These are phyloP conservation scores for Allantophomopsis cytisporea DNA, from an alignment of 2,329 filamentous ascomycete genomes.

Conservation along the genomic window DNA sequence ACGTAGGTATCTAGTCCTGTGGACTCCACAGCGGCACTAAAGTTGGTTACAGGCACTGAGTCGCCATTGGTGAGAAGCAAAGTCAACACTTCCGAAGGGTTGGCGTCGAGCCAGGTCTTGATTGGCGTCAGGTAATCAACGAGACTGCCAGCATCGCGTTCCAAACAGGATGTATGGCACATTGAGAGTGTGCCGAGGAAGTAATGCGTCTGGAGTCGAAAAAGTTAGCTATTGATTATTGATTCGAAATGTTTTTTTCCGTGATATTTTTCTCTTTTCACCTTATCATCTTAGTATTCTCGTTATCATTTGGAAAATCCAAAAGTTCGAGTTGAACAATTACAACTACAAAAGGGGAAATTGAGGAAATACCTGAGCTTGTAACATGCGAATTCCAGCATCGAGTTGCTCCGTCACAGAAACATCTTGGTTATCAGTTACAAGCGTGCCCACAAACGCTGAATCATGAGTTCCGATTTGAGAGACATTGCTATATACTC, in stretches of 20 bases:
- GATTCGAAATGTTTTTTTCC: too few relatives aligned
- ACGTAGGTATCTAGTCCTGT: slow-evolving; percentile 13
- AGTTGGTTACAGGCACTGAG: slow-evolving; percentile 35
- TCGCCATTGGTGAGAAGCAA: slow-evolving; percentile 53
- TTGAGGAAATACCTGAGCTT: slow-evolving; percentile 32
- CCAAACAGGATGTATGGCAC: slow-evolving; percentile 46
- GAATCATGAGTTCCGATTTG: slow-evolving; percentile 60
- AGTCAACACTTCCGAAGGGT: slow-evolving; percentile 48
- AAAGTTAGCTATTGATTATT: too few relatives aligned
- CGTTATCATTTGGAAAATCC: too few relatives aligned
- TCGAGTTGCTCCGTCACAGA: slow-evolving; percentile 44
- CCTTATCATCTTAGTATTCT: too few relatives aligned
- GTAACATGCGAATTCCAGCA: slow-evolving; percentile 51
- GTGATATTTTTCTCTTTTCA: too few relatives aligned
- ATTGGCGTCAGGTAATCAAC: slow-evolving; percentile 38
- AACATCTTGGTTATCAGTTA: slow-evolving; percentile 39
- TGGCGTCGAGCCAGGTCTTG: slow-evolving; percentile 42
- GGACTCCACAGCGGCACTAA: slow-evolving; percentile 23
- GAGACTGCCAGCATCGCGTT: slow-evolving; percentile 43
- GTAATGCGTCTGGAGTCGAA: slow-evolving; percentile 6
- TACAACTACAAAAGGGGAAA: too few relatives aligned
- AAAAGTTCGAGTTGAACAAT: too few relatives aligned
- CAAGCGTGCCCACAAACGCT: slow-evolving; percentile 16
- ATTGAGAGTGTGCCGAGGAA: slow-evolving; percentile 5
- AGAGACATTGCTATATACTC: slow-evolving; percentile 63